Conservation (phyloP, 805 yeast species). For the Yamadazyma paraphyllophila region DNA sequence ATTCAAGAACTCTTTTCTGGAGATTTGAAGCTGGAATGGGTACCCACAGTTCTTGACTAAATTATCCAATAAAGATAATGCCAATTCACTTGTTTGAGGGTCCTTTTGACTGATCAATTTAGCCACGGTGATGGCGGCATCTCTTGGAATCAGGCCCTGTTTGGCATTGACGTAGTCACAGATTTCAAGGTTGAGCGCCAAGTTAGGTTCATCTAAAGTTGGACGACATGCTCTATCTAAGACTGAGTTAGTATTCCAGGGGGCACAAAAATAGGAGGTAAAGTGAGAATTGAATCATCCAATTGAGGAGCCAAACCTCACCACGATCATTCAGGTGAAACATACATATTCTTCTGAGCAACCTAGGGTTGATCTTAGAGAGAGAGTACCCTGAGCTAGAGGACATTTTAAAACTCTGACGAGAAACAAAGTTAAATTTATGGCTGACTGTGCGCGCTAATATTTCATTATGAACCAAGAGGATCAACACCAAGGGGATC, state of each 20-base stretch:
- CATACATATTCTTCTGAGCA: conserved; percentile 45
- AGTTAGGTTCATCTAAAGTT: conserved; percentile 78
- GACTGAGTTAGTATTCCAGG: background rate
- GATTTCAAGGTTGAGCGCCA: conserved; percentile 84
- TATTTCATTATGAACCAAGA: background rate
- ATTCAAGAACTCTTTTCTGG: conserved; percentile 91
- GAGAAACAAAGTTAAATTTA: background rate
- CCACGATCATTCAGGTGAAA: conserved; percentile 9
- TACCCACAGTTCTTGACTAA: conserved; percentile 97
- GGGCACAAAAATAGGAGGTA: too few species aligned
- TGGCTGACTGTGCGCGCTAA: conserved; percentile 3
- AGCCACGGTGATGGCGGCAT: conserved; percentile 85
- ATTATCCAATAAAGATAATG: conserved; percentile 80
- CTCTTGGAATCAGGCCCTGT: conserved; percentile 87
- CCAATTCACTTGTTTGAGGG: conserved; percentile 80
- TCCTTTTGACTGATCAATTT: conserved; percentile 78
- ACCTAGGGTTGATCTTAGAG: conserved; percentile 45
- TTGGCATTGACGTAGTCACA: conserved; percentile 92
- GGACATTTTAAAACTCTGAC: conserved; percentile 2
- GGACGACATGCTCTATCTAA: conserved; percentile 82
- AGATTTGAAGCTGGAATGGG: conserved; percentile 92
- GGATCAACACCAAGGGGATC: background rate
- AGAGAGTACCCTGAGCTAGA: conserved; percentile 32
- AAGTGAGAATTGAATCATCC: background rate
- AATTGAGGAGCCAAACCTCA: background rate